phyloP scores from a whole-genome alignment of 2,329 filamentous ascomycete species.

The Hypomyces rosellus region DNA sequence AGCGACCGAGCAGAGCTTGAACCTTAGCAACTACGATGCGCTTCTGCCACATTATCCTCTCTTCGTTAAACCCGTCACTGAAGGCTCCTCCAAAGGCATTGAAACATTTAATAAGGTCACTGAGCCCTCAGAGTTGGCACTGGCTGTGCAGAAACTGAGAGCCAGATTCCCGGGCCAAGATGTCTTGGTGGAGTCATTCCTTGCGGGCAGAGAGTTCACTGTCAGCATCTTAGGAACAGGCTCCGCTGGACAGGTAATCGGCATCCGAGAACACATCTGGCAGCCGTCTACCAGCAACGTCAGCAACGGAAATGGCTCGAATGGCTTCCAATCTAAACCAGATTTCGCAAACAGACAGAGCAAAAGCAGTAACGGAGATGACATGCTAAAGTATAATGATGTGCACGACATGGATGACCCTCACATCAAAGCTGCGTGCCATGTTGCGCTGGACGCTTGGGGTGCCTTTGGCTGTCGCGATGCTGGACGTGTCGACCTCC shows the following conservation, averaged over 20 bases:
- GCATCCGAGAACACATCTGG: conserved; percentile 7
- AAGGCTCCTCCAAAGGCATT: conserved; percentile 9
- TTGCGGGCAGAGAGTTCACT: conserved; percentile 7
- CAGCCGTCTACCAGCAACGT: background rate
- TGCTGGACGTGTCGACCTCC: conserved; percentile 10
- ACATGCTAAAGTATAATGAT: background rate
- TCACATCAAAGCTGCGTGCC: conserved; percentile 5
- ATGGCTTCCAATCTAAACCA: background rate
- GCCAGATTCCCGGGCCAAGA: conserved; percentile 5
- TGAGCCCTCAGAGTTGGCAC: background rate
- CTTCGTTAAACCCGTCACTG: conserved; percentile 7
- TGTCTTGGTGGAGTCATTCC: conserved; percentile 7
- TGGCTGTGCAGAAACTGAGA: conserved; percentile 1
- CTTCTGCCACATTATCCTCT: conserved; percentile 1
- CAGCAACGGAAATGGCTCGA: background rate
- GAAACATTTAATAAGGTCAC: conserved; percentile 3
- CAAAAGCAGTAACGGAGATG: conserved; percentile 2
- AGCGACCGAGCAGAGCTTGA: background rate
- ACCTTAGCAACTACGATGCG: background rate
- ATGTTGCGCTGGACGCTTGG: conserved; percentile 6
- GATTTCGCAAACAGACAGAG: conserved; percentile 4
- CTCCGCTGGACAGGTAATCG: background rate
- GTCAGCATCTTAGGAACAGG: conserved; percentile 7
- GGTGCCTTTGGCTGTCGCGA: conserved; percentile 6
- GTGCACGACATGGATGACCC: conserved; percentile 9